Evolutionary conservation across 768 basidiomycete genomes (phyloP), one percentile per base, ranked within the genome.

Genomic region (Tremella mesenterica): DNA sequence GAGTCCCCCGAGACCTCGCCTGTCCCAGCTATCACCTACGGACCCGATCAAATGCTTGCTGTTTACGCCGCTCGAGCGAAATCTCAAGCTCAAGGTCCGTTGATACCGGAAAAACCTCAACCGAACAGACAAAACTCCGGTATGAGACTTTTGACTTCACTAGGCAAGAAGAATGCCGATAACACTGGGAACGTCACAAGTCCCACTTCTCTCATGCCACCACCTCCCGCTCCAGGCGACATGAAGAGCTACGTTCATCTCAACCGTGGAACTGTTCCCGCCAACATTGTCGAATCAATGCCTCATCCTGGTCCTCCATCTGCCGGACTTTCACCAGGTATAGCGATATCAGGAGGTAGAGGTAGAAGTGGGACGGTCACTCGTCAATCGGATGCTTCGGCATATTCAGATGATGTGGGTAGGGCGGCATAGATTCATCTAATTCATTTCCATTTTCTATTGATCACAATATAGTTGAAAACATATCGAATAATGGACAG

Each of bases 21-120:
- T n/a, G n/a, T n/a, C n/a, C n/a, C n/a, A n/a, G 63, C 59, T 12
- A 61, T 60, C n/a, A 57, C 65, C 28, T 64, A 67, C 45, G 59
- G 63, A 25, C 72, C 72, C 21, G 72, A 73, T 44, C 65, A 73
- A 47, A 65, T 73, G 64, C 57, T 73, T 13, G 70, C 70, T 1
- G 72, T 71, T 9, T 73, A 73, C 53, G 72, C 72, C 29, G 70
- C 70, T 26, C 59, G 67, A 41, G 64, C 59, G 9, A 66, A 63
- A 44, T 48, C 47, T 3, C 47, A 25, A 29, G 47, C 47, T 20
- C 29, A 27, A 27, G 49, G 36, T 36, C 49, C 31, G 7, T 31
- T 23, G 14, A 18, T 29, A 10, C 20, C 21, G 14, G 23, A 25
- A 16, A 58, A 56, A 53, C 60, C 60, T 10, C 48, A 46, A 6